These are phyloP conservation scores for Fusarium miscanthi DNA, from an alignment of 2,329 filamentous ascomycete genomes.

Conservation along the genomic window DNA sequence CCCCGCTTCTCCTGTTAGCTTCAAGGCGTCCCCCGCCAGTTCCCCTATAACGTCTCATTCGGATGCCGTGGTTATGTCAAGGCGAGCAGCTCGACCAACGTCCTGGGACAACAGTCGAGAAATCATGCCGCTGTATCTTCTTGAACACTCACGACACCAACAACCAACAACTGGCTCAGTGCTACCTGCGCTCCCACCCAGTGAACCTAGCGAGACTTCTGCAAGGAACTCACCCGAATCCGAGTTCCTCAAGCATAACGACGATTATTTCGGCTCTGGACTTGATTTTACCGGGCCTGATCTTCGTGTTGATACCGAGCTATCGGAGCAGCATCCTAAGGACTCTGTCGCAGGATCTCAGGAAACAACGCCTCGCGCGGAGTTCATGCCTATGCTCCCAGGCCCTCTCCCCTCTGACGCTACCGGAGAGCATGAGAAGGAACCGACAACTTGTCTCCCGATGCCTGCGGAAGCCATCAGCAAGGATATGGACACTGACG, in stretches of 20 bases:
- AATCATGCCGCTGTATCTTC: slow-evolving; percentile 83
- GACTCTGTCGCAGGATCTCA: slow-evolving; percentile 68
- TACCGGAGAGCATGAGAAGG: slow-evolving; percentile 1
- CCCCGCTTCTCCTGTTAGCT: slow-evolving; percentile 56
- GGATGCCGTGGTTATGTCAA: slow-evolving; percentile 50
- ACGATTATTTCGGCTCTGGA: slow-evolving; percentile 45
- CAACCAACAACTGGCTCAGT: slow-evolving; percentile 50
- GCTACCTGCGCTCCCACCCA: slow-evolving; percentile 63
- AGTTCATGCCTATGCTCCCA: slow-evolving; percentile 49
- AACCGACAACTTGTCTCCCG: slow-evolving; percentile 49
- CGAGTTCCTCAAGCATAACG: slow-evolving; percentile 41
- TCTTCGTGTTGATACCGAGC: slow-evolving; percentile 57
- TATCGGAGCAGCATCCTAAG: slow-evolving; percentile 46
- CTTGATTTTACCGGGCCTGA: slow-evolving; percentile 36
- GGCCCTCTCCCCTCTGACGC: not conserved
- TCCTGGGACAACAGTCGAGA: slow-evolving; percentile 75
- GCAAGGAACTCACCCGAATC: slow-evolving; percentile 50
- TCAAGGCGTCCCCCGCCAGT: slow-evolving; percentile 54
- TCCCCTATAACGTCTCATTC: slow-evolving; percentile 49
- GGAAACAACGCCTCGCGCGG: slow-evolving; percentile 76
- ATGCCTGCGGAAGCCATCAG: slow-evolving; percentile 55
- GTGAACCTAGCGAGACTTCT: slow-evolving; percentile 56
- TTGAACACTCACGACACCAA: slow-evolving; percentile 69
- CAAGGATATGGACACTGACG: slow-evolving; percentile 57
- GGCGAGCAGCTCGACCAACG: slow-evolving; percentile 61